Evolutionary conservation across 495 filamentous ascomycete species (phyloP).

Genomic region (Corynascus novoguineensis): DNA sequence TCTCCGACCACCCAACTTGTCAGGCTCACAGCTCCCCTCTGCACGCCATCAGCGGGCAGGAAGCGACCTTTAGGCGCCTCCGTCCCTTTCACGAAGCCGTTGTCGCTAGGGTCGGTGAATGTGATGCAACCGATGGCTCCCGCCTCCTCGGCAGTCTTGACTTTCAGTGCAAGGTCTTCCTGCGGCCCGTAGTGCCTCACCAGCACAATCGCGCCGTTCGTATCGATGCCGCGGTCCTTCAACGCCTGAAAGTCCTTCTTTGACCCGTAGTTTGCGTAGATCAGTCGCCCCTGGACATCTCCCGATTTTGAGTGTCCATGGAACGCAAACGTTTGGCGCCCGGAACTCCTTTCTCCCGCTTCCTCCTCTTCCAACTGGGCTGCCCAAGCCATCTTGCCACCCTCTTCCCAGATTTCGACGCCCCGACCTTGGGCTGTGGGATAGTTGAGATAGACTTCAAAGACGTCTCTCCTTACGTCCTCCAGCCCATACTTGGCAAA

Average conservation of each 20-base stretch:
- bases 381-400: slow-evolving; percentile 67
- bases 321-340: slow-evolving; percentile 65
- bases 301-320: slow-evolving; percentile 87
- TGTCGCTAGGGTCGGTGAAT: slow-evolving; percentile 81
- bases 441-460: slow-evolving; percentile 89
- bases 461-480: slow-evolving; percentile 63
- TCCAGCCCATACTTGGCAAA: slow-evolving; percentile 69
- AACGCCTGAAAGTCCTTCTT: slow-evolving; percentile 73
- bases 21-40: slow-evolving; percentile 75
- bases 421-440: slow-evolving; percentile 69
- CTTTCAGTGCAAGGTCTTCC: slow-evolving; percentile 66
- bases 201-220: slow-evolving; percentile 76
- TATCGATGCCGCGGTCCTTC: slow-evolving; percentile 60
- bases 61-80: slow-evolving; percentile 67
- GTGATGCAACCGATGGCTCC: slow-evolving; percentile 85
- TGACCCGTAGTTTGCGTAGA: slow-evolving; percentile 92
- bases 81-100: slow-evolving; percentile 65
- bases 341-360: slow-evolving; percentile 46
- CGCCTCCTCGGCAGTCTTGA: slow-evolving; percentile 80
- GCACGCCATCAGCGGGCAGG: slow-evolving; percentile 75
- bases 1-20: slow-evolving; percentile 82
- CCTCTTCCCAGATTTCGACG: slow-evolving; percentile 65
- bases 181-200: slow-evolving; percentile 76
- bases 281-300: slow-evolving; percentile 82
- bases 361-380: slow-evolving; percentile 77